Percentiles rank a stretch among this genome's conserved stretches.
Conservation (phyloP, 1,284 basidiomycete species). For the Earliella scabrosa region DNA sequence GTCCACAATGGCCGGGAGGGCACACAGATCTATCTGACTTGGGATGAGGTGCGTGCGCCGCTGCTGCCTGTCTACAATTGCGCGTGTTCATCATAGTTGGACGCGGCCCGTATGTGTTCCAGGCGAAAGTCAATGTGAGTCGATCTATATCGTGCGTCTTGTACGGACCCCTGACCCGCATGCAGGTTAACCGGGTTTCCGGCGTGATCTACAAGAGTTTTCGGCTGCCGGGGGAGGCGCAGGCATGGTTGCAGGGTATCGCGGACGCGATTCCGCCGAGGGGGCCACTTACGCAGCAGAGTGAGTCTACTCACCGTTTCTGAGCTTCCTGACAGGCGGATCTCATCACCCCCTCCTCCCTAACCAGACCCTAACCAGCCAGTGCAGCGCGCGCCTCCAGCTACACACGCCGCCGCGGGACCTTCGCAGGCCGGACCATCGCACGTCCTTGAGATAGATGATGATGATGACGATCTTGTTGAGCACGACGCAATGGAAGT, state of each 20-base stretch:
- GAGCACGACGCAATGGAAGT: background rate
- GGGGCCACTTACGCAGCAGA: no score
- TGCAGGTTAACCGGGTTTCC: constrained; percentile 54
- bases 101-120: background rate
- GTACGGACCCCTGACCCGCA: background rate
- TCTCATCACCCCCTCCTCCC: background rate
- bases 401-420: background rate
- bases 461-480: background rate
- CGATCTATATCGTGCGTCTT: background rate
- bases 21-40: constrained; percentile 54
- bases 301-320: background rate
- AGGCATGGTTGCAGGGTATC: constrained; percentile 20
- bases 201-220: constrained; percentile 56
- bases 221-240: constrained; percentile 12
- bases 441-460: background rate
- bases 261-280: constrained; percentile 21
- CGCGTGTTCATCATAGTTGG: background rate
- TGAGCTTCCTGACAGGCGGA: background rate
- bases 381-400: background rate
- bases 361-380: background rate
- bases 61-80: constrained; percentile 9
- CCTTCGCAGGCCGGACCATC: background rate
- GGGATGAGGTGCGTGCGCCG: constrained; percentile 52
- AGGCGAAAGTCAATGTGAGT: constrained; percentile 20
- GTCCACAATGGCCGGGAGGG: constrained; percentile 57